Base-by-base conservation (phyloP, 2,329 filamentous ascomycete species). In the Xylariaceae sp. region DNA sequence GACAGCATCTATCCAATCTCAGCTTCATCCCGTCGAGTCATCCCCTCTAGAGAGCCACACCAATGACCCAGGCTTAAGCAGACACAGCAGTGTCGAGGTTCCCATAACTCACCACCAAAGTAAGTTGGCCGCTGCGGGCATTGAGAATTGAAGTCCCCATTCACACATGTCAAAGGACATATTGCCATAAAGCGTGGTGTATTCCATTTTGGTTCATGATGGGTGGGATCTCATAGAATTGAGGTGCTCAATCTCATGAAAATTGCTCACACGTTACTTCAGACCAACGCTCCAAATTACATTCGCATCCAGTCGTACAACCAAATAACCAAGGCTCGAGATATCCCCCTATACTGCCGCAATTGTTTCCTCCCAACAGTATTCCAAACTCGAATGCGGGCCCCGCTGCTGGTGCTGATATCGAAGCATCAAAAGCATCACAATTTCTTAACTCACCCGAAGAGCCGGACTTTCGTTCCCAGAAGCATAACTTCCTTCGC, bases 401-500 rank as follows among this genome's bases (percentile, higher is more conserved):
- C 51, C 31, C 55, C 27, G 63, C 63, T 54, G 60, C 63, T 48
- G 64, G 64, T 55, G 61, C 64, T 48, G 68, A 49, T 37, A 31
- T 44, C 48, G 52, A 48, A 4, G 68, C 74, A 45, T 55, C 65
- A 41, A 73, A 72, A 58, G 73, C 72, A 26, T 68, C 71, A 19
- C 73, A 77, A 59, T 73, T 75, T 55, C 70, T 75, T 53, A 73
- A 67, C 60, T 72, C 79, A 60, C 73, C 80, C 59, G 72, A 80
- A 59, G 72, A 75, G 60, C 71, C 76, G 55, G 76, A 77, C 62
- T 69, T 67, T 35, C 70, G 74, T 45, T 71, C 76, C 35, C 76
- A 84, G 54, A 72, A 85, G 27, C 83, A 84, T 39, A 72, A 73
- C 34, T 96, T 90, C 67, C 84, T 96, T 66, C 88, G 89, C 65